These are phyloP conservation scores for Nannizziopsis barbatae DNA, from an alignment of 2,329 filamentous ascomycete genomes.

Conservation along the genomic window DNA sequence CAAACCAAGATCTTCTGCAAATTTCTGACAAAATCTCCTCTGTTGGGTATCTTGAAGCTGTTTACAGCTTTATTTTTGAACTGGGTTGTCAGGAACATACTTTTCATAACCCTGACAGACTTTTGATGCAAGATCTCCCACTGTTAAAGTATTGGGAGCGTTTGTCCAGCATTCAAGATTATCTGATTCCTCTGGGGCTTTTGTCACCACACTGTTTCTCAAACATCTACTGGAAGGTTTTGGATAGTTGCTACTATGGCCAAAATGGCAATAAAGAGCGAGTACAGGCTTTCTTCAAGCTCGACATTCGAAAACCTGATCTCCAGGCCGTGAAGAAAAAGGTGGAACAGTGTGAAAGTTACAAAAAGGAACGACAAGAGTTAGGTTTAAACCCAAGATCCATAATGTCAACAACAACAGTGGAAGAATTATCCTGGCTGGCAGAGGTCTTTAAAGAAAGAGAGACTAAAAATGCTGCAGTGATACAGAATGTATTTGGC, in stretches of 20 bases:
- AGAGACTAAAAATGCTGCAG: not conserved
- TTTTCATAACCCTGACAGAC: not conserved
- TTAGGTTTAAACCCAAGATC: not conserved
- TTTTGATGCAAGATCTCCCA: not conserved
- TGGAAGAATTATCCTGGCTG: not conserved
- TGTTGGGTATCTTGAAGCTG: not conserved
- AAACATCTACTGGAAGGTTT: slow-evolving; percentile 9
- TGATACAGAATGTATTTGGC: not conserved
- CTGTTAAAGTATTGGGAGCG: not conserved
- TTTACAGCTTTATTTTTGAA: not conserved
- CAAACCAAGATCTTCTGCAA: not conserved
- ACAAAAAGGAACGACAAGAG: not conserved
- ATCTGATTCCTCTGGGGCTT: slow-evolving; percentile 5
- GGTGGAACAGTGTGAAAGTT: not conserved
- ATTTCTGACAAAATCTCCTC: not conserved
- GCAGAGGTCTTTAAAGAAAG: not conserved
- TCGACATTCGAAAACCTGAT: not conserved
- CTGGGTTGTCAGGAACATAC: not conserved
- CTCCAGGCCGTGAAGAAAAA: slow-evolving; percentile 4
- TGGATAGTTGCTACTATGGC: slow-evolving; percentile 5
- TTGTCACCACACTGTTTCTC: slow-evolving; percentile 6
- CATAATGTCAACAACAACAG: not conserved
- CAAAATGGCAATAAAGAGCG: not conserved
- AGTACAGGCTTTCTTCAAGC: slow-evolving; percentile 1
- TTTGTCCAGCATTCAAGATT: not conserved